A percentile compares a stretch with the other conserved stretches of the same genome.
Conservation (phyloP, 805 yeast species). For the Ogataea trehaloabstinens region DNA sequence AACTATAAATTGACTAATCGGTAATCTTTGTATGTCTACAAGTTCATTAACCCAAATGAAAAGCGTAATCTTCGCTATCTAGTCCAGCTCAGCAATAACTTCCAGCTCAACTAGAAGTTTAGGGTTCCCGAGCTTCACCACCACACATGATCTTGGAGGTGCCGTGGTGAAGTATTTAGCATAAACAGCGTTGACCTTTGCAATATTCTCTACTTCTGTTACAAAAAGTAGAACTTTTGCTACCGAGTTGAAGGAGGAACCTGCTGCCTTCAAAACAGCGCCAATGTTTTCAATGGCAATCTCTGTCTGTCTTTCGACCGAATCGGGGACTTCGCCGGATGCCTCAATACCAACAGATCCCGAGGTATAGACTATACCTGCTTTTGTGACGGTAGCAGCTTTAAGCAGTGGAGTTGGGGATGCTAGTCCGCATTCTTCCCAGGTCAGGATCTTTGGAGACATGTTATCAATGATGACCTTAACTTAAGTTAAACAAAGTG, state of each 20-base stretch:
- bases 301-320: slow-evolving; percentile 44
- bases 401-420: slow-evolving; percentile 19
- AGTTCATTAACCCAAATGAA: too few relatives aligned
- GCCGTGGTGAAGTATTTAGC: slow-evolving; percentile 43
- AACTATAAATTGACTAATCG: too few relatives aligned
- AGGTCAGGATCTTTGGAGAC: slow-evolving; percentile 22
- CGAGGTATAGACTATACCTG: slow-evolving; percentile 28
- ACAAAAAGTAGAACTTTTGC: slow-evolving; percentile 49
- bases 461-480: slow-evolving; percentile 5
- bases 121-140: slow-evolving; percentile 47
- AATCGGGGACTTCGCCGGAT: slow-evolving; percentile 40
- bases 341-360: slow-evolving; percentile 28
- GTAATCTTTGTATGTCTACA: too few relatives aligned
- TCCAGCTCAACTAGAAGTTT: slow-evolving; percentile 49
- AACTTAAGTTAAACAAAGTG: too few relatives aligned
- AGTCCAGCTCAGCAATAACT: slow-evolving; percentile 32
- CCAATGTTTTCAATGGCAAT: slow-evolving; percentile 43
- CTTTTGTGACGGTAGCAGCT: slow-evolving; percentile 23
- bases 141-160: slow-evolving; percentile 52
- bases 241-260: slow-evolving; percentile 42
- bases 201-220: slow-evolving; percentile 39
- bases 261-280: slow-evolving; percentile 40
- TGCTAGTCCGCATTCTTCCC: slow-evolving; percentile 25
- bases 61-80: not conserved
- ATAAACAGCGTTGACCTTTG: slow-evolving; percentile 45